A percentile compares a stretch with the other conserved stretches of the same genome.
phyloP scores from a whole-genome alignment of 371 early-diverging fungal genomes.

The Mucor piriformis region DNA sequence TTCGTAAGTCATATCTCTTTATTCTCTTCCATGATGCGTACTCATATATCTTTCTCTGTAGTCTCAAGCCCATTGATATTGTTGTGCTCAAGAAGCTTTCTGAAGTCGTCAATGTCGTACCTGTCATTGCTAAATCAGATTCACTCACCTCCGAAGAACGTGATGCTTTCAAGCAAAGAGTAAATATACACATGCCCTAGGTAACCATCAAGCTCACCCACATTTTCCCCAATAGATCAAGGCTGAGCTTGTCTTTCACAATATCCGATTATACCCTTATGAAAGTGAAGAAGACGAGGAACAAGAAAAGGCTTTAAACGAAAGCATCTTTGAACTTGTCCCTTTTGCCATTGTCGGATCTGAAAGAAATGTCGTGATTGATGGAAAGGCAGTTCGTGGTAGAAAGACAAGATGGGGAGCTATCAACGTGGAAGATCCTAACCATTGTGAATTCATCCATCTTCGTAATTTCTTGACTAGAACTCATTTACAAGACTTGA shows the following conservation, averaged over 20 bases:
- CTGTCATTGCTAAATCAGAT: slow-evolving; percentile 89
- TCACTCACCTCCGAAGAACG: slow-evolving; percentile 81
- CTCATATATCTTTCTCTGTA: slow-evolving; percentile 18
- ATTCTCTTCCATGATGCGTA: background rate
- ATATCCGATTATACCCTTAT: slow-evolving; percentile 89
- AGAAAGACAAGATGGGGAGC: slow-evolving; percentile 72
- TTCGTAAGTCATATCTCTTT: slow-evolving; percentile 50
- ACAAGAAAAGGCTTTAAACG: slow-evolving; percentile 73
- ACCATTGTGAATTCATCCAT: slow-evolving; percentile 80
- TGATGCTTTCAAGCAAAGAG: slow-evolving; percentile 70
- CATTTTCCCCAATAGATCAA: slow-evolving; percentile 56
- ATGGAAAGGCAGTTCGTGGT: slow-evolving; percentile 77
- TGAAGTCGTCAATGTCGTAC: slow-evolving; percentile 80
- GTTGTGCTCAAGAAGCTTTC: slow-evolving; percentile 73
- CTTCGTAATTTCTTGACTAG: slow-evolving; percentile 85
- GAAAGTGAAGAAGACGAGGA: slow-evolving; percentile 82
- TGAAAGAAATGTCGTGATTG: slow-evolving; percentile 78
- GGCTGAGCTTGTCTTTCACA: slow-evolving; percentile 92
- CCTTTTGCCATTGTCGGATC: slow-evolving; percentile 89
- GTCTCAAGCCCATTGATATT: slow-evolving; percentile 81
- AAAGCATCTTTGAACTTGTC: slow-evolving; percentile 73
- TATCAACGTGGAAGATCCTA: slow-evolving; percentile 72
- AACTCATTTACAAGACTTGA: slow-evolving; percentile 85
- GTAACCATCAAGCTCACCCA: background rate
- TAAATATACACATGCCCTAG: slow-evolving; percentile 17